phyloP scores from a whole-genome alignment of 108 stramenopile species.

The Cyclostephanos invisitatus region DNA sequence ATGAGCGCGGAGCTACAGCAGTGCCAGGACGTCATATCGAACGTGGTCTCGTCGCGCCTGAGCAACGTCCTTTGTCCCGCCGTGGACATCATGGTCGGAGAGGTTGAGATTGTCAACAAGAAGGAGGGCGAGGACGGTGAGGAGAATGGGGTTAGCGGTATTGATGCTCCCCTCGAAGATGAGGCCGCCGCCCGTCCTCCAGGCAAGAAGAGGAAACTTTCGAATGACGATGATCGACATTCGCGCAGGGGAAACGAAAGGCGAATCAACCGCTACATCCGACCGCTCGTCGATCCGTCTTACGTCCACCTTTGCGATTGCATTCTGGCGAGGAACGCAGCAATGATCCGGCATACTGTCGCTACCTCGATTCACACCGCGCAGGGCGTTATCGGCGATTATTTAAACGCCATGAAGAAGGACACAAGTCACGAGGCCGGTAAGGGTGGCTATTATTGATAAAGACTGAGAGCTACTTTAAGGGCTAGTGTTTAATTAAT shows the following conservation, averaged over 20 bases:
- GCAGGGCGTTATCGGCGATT: conserved; percentile 60
- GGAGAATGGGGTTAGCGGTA: background rate
- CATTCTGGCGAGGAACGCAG: conserved; percentile 71
- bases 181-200: conserved; percentile 1
- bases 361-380: conserved; percentile 71
- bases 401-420: conserved; percentile 68
- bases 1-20: conserved; percentile 63
- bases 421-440: conserved; percentile 42
- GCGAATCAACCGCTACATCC: conserved; percentile 70
- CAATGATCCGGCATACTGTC: conserved; percentile 64
- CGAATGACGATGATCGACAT: conserved; percentile 2
- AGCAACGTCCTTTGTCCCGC: conserved; percentile 80
- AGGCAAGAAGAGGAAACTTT: conserved; percentile 15
- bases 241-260: conserved; percentile 30
- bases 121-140: conserved; percentile 6
- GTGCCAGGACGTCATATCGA: conserved; percentile 74
- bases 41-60: conserved; percentile 63
- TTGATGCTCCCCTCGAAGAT: background rate
- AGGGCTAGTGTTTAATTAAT: background rate
- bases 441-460: conserved; percentile 24
- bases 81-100: conserved; percentile 68
- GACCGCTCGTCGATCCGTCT: conserved; percentile 63
- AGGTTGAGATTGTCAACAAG: conserved; percentile 47
- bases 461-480: background rate
- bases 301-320: conserved; percentile 61